phyloP scores from a whole-genome alignment of 2,329 filamentous ascomycete species.

The Alternaria ventricosa region DNA sequence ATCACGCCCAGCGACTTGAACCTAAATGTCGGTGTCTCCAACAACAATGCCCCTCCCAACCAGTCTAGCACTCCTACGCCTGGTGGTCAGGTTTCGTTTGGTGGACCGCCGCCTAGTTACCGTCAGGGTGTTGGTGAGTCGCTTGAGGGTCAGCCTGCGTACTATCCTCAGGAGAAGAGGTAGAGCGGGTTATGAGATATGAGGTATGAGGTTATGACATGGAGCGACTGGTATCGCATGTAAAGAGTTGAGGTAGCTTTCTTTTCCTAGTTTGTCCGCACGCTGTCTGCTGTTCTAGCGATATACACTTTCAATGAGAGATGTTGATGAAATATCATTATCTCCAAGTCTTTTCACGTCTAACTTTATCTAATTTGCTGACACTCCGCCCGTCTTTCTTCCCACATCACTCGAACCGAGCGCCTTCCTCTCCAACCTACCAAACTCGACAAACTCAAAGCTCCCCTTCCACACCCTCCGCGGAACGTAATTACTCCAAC shows the following conservation, averaged over 20 bases:
- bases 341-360: neutral
- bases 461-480: neutral
- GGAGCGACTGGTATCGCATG: neutral
- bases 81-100: slow-evolving; percentile 44
- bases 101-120: slow-evolving; percentile 44
- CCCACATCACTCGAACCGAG: neutral
- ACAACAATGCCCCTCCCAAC: slow-evolving; percentile 37
- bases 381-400: neutral
- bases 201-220: slow-evolving; percentile 32
- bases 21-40: slow-evolving; percentile 33
- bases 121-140: slow-evolving; percentile 45
- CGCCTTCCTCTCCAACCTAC: too few relatives aligned
- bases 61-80: slow-evolving; percentile 29
- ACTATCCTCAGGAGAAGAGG: slow-evolving; percentile 45
- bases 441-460: neutral
- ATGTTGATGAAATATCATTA: neutral
- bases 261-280: neutral
- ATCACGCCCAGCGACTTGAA: slow-evolving; percentile 50
- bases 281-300: neutral
- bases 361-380: neutral
- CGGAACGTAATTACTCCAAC: neutral
- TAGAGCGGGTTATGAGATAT: slow-evolving; percentile 28
- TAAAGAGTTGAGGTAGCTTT: neutral
- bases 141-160: slow-evolving; percentile 44
- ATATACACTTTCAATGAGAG: neutral